Base-by-base conservation (phyloP, 345 rosid genomes). In the Acer saccharum region DNA sequence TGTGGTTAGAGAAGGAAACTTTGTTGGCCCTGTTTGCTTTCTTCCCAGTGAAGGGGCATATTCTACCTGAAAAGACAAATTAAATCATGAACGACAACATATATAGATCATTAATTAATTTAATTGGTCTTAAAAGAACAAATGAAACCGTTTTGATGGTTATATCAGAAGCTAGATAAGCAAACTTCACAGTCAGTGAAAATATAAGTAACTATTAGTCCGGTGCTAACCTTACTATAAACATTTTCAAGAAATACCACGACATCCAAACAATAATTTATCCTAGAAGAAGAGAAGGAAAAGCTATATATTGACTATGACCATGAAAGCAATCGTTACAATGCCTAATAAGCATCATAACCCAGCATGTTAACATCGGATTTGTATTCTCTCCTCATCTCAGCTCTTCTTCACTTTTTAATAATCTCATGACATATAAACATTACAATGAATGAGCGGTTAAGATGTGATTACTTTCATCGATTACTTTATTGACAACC, bases 1-100 rank as follows among this genome's bases (percentile, higher is more conserved):
- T 96, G 91, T 94, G 97, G 90, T 94, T 96, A 1, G 99, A 96
- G 84, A 96, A 96, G 16, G 99, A 90, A 13, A 96, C 98, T 80
- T 84, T 86, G 91, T 92, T 93, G 1, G 95, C 98, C 88, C 73
- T 93, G 90, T 93, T 96, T 16, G 99, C 85, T 72, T 88, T 96
- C 92, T 94, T 94, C 67, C 99, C 98, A 0, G 99, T 96, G 68
- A 96, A 90, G 17, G 97, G 98, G 20, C 99, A 96, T 5, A 94
- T 81, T 76, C 99, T 88, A 10, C 98, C 99, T 96, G 88, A 43
- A 73, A 87, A 35, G 54, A 75, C 48, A 20, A 69, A 35, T 62
- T 69, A 74, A 69, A 35, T 12, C 44, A 46, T 29, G 14, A 64
- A 43, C 1, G 2, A 62, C 0, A 50, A 61, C 12, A 23, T 0